phyloP scores from a whole-genome alignment of 1,139 yeast genomes.

The Barnettozyma hawaiiensis region DNA sequence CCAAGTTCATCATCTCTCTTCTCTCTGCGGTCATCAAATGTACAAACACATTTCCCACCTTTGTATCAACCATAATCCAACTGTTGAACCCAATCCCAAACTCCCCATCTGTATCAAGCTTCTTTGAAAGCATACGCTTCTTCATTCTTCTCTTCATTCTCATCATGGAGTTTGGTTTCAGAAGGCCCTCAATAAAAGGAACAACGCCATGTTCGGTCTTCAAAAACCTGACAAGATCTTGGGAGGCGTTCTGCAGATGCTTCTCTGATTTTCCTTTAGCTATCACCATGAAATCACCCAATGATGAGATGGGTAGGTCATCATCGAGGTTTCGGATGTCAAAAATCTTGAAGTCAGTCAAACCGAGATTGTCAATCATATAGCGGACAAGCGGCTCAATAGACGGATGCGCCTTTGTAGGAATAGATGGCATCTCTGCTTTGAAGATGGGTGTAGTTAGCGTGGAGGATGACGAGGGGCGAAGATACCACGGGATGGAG shows the following conservation, averaged over 20 bases:
- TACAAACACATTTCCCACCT: constrained; percentile 54
- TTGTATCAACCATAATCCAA: constrained; percentile 79
- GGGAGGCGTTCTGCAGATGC: constrained; percentile 70
- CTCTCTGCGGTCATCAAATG: constrained; percentile 71
- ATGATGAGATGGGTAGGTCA: constrained; percentile 39
- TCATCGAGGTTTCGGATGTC: constrained; percentile 45
- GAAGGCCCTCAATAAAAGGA: constrained; percentile 67
- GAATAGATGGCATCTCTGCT: constrained; percentile 44
- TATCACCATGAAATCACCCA: constrained; percentile 51
- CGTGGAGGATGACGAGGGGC: constrained; percentile 44
- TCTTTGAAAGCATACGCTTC: constrained; percentile 50
- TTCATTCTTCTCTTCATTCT: constrained; percentile 59
- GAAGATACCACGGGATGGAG: constrained; percentile 57
- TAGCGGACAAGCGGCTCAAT: constrained; percentile 41
- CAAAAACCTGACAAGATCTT: constrained; percentile 44
- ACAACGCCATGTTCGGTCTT: constrained; percentile 38
- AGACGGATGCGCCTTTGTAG: constrained; percentile 49
- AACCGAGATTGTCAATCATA: constrained; percentile 57
- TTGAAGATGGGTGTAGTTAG: constrained; percentile 30
- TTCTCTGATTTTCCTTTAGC: constrained; percentile 75
- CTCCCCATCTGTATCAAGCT: constrained; percentile 47
- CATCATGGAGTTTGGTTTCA: constrained; percentile 52
- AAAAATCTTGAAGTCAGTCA: constrained; percentile 53
- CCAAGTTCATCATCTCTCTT: constrained; percentile 62
- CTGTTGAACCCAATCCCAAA: constrained; percentile 54